Evolutionary conservation across 805 yeast genomes (phyloP), one percentile per base, ranked within the genome.

Genomic region (Candida germanica): DNA sequence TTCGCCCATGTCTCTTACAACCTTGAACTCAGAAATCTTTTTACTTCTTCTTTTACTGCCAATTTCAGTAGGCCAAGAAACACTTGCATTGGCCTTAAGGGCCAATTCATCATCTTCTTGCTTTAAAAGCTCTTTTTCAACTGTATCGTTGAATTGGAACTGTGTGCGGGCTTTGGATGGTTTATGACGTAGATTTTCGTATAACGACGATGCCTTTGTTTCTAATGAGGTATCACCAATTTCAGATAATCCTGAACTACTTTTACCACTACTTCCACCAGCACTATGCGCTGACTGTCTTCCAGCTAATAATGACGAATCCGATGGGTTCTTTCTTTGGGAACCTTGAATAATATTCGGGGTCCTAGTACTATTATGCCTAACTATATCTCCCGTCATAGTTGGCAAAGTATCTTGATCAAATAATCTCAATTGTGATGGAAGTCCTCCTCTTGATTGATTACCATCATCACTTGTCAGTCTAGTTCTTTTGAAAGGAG

Each of bases 1-100:
- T 57, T 85, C 91, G 1, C 98, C 98, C 79, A 93, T 77, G 43
- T 80, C 77, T 54, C 85, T 83, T 29, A 87, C 30, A 1, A 85
- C 73, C 1, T 64, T 59, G 49, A 87, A 93, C 54, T 88, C 95
- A 0, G 71, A 56, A 44, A 87, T 73, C 42, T 78, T 76, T 54
- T 86, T 86, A 14, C 73, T 79, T 36, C 96, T 73, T 50, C 93
- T 75, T 37, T 69, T 66, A 5, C 71, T 64, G 2, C 97, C 97
- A 11, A 70, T 69, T 19, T 64, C 69, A 15, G 40, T 43, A 0
- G 82, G 82, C 71, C 79, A 77, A 30, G 58, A 53, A 5, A 48
- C 45, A 1, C 82, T 73, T 1, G 47, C 46, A 1, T 46, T 46
- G 31, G 56, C 58, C 21, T 64, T 59, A 17, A 56, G 54, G 9